Evolutionary conservation across 768 basidiomycete genomes (phyloP), one percentile per base, ranked within the genome.

Genomic region (Collybia sordida): DNA sequence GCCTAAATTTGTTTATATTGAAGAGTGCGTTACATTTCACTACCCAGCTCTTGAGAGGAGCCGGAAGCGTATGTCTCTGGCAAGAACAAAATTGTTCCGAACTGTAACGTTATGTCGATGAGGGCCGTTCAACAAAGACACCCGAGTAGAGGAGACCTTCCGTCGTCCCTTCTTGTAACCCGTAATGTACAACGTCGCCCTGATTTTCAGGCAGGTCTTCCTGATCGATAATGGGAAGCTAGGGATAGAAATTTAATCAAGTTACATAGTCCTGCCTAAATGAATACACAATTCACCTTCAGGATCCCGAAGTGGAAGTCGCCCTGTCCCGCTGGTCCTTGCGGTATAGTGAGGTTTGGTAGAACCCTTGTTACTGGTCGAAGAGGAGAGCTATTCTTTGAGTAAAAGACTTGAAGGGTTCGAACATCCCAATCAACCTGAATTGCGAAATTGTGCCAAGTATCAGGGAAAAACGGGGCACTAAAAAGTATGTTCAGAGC

Each of bases 391-490:
- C 50, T 70, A 24, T 78, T 72, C 9, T 54, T 58, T 0, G 84
- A 86, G 58, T 81, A 83, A 37, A 75, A 74, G 2, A 80, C 75
- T 6, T 64, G 68, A 15, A 84, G 68, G 1, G 80, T 81, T 41
- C 66, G 69, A 17, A 68, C 62, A 17, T 68, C 68, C 82, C 81
- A 86, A 60, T 82, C 77, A 31, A 85, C 73, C 47, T 74, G 72
- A 34, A 83, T 59, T 0, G 79, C 82, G 56, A 84, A 81, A 64
- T 84, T 85, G 61, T 84, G 82, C 81, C 83, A 85, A 15, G 59
- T 58, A 2, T 51, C 54, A 3, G 69, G 51, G 3, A 64, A 61
- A 64, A 82, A 82, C 1, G 74, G 68, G 0, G 75, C 69, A 17
- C 64, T 59, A 67, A 80, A 83, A n/a, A 82, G 61, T 5, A 79